Percentiles rank a stretch among this genome's conserved stretches.
Conservation (phyloP, 176 grass and related monocot species). For the Oryza longistaminata region DNA sequence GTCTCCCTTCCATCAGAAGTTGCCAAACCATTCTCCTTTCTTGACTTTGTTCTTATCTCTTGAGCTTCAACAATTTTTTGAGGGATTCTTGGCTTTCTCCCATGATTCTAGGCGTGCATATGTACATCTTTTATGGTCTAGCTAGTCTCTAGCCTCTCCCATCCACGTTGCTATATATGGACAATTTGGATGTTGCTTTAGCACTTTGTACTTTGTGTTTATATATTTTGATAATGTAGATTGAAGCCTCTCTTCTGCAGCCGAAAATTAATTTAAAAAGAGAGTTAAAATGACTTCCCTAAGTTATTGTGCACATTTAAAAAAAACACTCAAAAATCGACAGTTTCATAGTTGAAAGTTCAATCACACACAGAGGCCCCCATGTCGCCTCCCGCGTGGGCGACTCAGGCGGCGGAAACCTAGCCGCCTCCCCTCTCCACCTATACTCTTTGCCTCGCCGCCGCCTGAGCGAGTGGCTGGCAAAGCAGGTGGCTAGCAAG, state of each 20-base stretch:
- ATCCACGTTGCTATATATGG: not conserved
- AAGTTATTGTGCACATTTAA: not conserved
- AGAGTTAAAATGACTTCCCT: not conserved
- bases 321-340: not conserved
- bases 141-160: not conserved
- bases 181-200: not conserved
- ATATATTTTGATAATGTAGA: not conserved
- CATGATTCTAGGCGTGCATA: constrained; percentile 43
- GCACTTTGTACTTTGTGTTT: not conserved
- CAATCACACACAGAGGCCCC: too few relatives aligned
- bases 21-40: constrained; percentile 16
- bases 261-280: not conserved
- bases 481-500: too few relatives aligned
- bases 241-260: not conserved
- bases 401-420: too few relatives aligned
- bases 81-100: constrained; percentile 56
- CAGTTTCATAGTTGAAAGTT: not conserved
- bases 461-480: too few relatives aligned
- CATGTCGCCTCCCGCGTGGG: too few relatives aligned
- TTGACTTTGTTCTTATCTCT: constrained; percentile 11
- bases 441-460: too few relatives aligned
- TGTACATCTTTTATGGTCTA: not conserved
- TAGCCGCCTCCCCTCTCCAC: too few relatives aligned
- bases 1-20: not conserved
- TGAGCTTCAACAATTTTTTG: constrained; percentile 30